Evolutionary conservation across 23 red algal genomes (phyloP), one percentile per base, ranked within the genome.

Genomic region (Gracilaria domingensis): DNA sequence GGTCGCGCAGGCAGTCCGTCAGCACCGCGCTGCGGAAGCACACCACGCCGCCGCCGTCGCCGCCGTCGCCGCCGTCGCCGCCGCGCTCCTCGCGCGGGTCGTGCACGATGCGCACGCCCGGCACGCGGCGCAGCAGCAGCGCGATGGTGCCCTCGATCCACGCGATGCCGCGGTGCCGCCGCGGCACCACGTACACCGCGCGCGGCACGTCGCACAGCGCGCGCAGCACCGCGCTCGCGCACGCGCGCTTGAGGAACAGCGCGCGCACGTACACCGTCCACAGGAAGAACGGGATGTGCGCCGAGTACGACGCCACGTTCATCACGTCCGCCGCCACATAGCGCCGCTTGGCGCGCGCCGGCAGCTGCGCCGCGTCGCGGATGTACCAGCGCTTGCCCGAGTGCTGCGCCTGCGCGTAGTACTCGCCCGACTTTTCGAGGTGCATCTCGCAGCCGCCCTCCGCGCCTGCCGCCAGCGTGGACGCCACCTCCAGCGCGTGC

Each of bases 281-380:
- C 59, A 64, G 59, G n/a, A 64, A 28, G 59, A 64, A 64, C 25
- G 59, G 59, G 4, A 64, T 2, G 59, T 64, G 59, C 59, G 59
- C 24, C 59, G 59, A 64, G 59, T 64, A 64, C 64, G 64, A 69
- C 64, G 64, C 64, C 14, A 69, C 7, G 64, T 69, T 69, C 30
- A 37, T 37, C 30, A 69, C 64, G 32, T 69, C 64, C 9, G 32
- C 64, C 3, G 36, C 7, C 30, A 36, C 64, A 12, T 12, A 65
- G 1, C 2, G 0, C 2, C 55, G 55, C 55, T 20, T 20, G 24
- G 32, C 64, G 32, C 64, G 32, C 2, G 32, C 64, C 0, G 59
- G 24, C 25, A 26, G 59, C 28, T 9, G 4, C 32, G 32, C 13
- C 32, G 16, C 30, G 64, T 64, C 59, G 59, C 8, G 25, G 1